These are phyloP conservation scores for Salvia splendens DNA, from an alignment of 257 asterid species.

Conservation along the genomic window DNA sequence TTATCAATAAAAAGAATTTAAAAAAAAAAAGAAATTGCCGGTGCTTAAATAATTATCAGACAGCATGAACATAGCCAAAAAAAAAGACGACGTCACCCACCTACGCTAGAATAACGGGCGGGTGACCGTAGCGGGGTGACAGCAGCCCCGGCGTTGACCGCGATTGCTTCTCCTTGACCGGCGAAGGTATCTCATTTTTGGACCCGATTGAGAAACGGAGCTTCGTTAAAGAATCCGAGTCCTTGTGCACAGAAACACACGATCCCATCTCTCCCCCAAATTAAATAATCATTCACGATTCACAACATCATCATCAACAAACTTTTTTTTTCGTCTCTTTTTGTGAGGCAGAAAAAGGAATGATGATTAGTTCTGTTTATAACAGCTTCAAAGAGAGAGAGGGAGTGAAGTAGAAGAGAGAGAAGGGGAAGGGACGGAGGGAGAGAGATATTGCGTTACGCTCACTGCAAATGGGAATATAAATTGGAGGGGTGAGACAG, in stretches of 20 bases:
- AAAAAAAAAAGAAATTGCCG: not conserved
- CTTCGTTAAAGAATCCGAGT: constrained; percentile 47
- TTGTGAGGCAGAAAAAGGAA: not conserved
- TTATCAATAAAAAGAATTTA: not conserved
- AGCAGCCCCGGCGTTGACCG: constrained; percentile 38
- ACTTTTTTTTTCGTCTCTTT: not conserved
- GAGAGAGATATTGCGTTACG: constrained; percentile 34
- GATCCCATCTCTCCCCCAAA: constrained; percentile 38
- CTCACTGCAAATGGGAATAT: constrained; percentile 33
- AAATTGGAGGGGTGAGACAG: constrained; percentile 30
- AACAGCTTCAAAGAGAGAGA: constrained; percentile 18
- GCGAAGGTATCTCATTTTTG: constrained; percentile 55
- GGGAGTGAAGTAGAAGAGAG: constrained; percentile 35
- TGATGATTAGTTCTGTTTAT: not conserved
- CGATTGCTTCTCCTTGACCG: constrained; percentile 45
- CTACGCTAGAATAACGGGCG: constrained; percentile 18
- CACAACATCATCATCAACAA: not conserved
- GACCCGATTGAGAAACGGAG: constrained; percentile 46
- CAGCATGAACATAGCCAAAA: not conserved
- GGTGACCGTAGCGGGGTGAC: constrained; percentile 34
- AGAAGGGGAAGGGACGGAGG: constrained; percentile 23
- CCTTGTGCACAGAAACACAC: constrained; percentile 45
- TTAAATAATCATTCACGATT: not conserved
- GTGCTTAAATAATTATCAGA: not conserved
- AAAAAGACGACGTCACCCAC: constrained; percentile 9